Evolutionary conservation across 352 stramenopile species (phyloP), one percentile per base, ranked within the genome.

Genomic region (Pythium brachiatum): DNA sequence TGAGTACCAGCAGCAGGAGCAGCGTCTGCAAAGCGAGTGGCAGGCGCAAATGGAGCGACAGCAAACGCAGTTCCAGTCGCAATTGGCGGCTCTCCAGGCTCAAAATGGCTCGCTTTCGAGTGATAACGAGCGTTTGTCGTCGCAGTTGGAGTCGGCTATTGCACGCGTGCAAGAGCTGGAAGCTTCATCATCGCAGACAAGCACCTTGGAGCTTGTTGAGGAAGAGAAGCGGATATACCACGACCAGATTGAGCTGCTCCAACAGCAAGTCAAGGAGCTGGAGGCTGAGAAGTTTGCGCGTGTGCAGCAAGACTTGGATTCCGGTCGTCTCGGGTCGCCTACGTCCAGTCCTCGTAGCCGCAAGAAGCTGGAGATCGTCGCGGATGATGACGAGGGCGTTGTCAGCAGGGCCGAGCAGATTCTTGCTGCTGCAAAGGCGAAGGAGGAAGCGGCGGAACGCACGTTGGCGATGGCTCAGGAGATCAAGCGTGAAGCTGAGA

Each of bases 401-500:
- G 23, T 60, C 15, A 41, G 31, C 29, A 21, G 47, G 72, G 71
- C 51, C 25, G 50, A 68, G 20, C 53, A 68, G 26, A 27, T 47
- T 15, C 27, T 64, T 38, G 50, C 55, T 39, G 31, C 31, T 12
- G 57, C 64, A 2, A 41, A 36, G 31, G 58, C 57, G 21, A 83
- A 79, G 56, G 76, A 85, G 47, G 60, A 76, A 31, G 70, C 74
- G 26, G 82, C 78, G 3, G 66, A 76, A 25, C 78, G 70, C 2
- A 68, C 79, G 20, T 61, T 91, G 21, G 76, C 72, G 32, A 51
- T 77, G 32, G 78, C 79, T 0, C 66, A 90, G 62, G 52, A 71
- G 15, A 70, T 90, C 52, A 87, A 88, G 66, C 73, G 70, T 8
- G 82, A 92, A 48, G 77, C 78, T 7, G 70, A 88, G 56, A 64